Evolutionary conservation across 805 yeast genomes (phyloP), one percentile per base, ranked within the genome.

Genomic region (Yamadazyma insecticola): DNA sequence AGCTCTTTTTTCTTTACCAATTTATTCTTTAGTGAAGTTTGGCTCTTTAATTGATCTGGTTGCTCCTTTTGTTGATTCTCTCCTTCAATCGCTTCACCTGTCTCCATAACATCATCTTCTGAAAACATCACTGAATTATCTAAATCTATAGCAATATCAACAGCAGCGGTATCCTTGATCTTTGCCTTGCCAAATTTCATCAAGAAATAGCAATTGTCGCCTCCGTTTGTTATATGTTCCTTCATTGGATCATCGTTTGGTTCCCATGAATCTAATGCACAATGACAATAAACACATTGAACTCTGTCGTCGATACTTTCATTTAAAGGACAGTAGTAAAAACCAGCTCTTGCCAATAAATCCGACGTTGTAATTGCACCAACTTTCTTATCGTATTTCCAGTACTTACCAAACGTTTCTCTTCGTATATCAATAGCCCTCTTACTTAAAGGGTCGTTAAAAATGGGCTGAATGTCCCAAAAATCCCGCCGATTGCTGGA

Each of bases 221-320:
- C 26, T 3, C 41, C 35, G 25, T 50, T 48, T 12, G 32, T 51
- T 40, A 27, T 46, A 47, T 83, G 92, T 41, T 78, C 87, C 8
- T 34, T 60, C 6, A 67, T 36, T 0, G 89, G 90, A 36, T 72
- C 76, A 53, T 85, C 92, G 2, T 60, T 66, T 1, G 55, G 49
- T 36, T 73, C 83, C 89, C 90, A 82, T 16, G 51, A 51, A 27
- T 58, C 63, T 25, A 55, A 38, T 7, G 52, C 33, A 22, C 51
- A 43, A 13, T 40, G 39, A 33, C 61, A 55, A 29, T 53, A 55
- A 7, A 48, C 42, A 22, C 61, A 55, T 19, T 53, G 48, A 1
- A 63, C 68, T 12, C 60, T 45, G 32, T 65, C 72, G 16, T 54
- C 55, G 13, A 43, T 50, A 2, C 35, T 40, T 16, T 33, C 36